Evolutionary conservation across 148 eudicot genomes (phyloP), one percentile per base, ranked within the genome.

Genomic region (Drosera capensis): DNA sequence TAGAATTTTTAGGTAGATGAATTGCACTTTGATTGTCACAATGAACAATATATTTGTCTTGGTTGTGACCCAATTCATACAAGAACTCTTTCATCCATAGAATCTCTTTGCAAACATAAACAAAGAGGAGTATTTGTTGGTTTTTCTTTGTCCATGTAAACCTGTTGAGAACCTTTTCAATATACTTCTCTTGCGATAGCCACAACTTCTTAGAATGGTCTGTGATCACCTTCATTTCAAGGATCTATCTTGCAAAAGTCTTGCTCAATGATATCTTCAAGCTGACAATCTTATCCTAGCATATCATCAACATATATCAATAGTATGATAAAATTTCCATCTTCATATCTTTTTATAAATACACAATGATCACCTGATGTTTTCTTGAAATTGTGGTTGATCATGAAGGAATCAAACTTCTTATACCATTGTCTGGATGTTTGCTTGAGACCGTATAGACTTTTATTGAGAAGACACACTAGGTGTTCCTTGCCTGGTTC

Each of bases 111-210:
- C 45, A 2, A 7, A 23, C 45, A 17, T 46, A 36, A 0, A 16
- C 5, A 2, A 24, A 47, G 7, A 4, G 59, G 54, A 7, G 59
- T 40, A 41, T 37, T 21, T 11, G 40, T 43, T 12, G 48, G 40
- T n/a, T 47, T 53, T 0, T 37, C 56, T 1, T 41, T 23, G 8
- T 50, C 22, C 26, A 58, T 49, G 19, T 35, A 25, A 61, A 53
- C 38, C 43, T 22, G 28, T 61, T 25, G n/a, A 61, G 36, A n/a
- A 46, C 59, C 2, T 22, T 23, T n/a, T 53, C 20, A 21, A 60
- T 35, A 23, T 60, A 60, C 14, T 19, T 23, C 13, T 53, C 52
- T 23, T 61, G 54, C 16, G 48, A 53, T 3, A 47, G 1, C 66
- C 49, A 61, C 44, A 61, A 34, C 43, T 47, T 40, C 14, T 22